Base-by-base conservation (phyloP, 495 filamentous ascomycete genomes). In the Aspergillus conjunctus region DNA sequence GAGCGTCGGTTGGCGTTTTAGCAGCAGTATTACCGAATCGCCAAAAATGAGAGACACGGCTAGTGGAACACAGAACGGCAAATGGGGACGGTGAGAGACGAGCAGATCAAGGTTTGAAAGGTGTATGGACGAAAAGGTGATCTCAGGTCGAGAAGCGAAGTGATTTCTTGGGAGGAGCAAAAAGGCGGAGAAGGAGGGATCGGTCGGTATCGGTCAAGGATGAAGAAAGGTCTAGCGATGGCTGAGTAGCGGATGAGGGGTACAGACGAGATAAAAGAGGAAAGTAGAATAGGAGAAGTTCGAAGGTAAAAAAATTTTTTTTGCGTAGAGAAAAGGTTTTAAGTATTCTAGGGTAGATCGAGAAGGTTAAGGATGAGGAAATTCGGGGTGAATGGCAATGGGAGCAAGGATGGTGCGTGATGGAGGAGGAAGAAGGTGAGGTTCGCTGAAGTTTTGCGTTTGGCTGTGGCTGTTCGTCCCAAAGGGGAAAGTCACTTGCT, bases 141-240 rank as follows among this genome's bases (percentile, higher is more conserved):
- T 7, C 15, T 12, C 51, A 15, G 6, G 44, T 48, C 44, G 18
- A 22, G 3, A 48, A 11, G 44, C 18, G 18, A 22, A 48, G 51
- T 37, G 53, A 46, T 51, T 54, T 53, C 62, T 54, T 58, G 58
- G 74, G 71, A 68, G 68, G 66, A 74, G 62, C 60, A 11, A 33
- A 45, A 64, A 62, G 68, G 68, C 66, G 69, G 68, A 71, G 18
- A 31, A 51, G 48, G 54, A 70, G 65, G 51, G 67, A 59, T 69
- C 65, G 68, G 66, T 69, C 66, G 51, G 58, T 54, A 72, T 60
- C 54, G 37, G 51, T 59, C 50, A 52, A 22, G 61, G 32, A 34
- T 41, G 18, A 63, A 18, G 51, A 33, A 30, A n/a, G 41, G 14
- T 30, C 4, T 2, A 20, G 44, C 44, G 44, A 48, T 21, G 44